Evolutionary conservation across 768 basidiomycete genomes (phyloP), one percentile per base, ranked within the genome.

Genomic region (Russula sp.): DNA sequence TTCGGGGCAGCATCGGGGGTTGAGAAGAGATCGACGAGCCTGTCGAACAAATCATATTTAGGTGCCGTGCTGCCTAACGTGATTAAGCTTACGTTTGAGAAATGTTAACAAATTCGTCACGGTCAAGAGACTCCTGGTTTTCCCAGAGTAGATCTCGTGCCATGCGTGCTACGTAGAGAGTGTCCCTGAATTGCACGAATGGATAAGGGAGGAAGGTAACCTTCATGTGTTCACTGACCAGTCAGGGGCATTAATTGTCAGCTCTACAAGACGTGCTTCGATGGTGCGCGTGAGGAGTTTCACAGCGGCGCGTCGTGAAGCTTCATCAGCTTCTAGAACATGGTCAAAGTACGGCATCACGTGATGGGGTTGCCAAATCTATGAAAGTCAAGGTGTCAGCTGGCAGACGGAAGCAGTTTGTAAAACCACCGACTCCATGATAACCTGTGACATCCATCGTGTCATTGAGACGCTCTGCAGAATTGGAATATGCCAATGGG

Each of bases 141-240:
- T 88, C 88, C 93, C 94, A 98, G n/a, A 99, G 79, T 44, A 99
- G 76, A 72, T 97, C 92, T 57, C 92, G 81, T 16, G 95, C 93
- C 89, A 96, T 98, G 62, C 90, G 85, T 8, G 94, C 94, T 40
- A 85, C 86, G 74, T 90, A 92, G 5, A 97, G 79, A 0, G 92
- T 91, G 65, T 96, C 90, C 94, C 93, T 97, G 67, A 24, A 28
- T 40, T 24, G n/a, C 49, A 22, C 14, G 14, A 40, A 40, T n/a
- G 16, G 36, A 56, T 57, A 24, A 57, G 32, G 5, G n/a, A 13
- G 30, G 59, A 34, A 36, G 20, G 11, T 14, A 46, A 9, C 57
- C 20, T 44, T 16, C 55, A 64, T 28, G 44, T 52, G 34, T 38
- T 24, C 5, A 80, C 82, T 62, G 80, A 94, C 95, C 97, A 99